Conservation (phyloP, 2,329 filamentous ascomycete species). For the Coleophoma cylindrospora region DNA sequence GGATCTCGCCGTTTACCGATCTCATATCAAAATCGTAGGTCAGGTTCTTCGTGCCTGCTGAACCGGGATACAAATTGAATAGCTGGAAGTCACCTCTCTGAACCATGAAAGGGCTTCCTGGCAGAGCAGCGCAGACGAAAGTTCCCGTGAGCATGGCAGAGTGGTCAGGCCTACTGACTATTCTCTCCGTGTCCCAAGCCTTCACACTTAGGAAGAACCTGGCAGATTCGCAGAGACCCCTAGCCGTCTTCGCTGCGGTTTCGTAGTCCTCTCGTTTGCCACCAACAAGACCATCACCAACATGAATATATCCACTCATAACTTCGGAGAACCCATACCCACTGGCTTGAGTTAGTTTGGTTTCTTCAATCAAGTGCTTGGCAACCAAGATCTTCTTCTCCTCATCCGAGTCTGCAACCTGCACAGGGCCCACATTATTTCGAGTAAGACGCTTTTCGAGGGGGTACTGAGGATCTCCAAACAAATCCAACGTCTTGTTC, state of each 20-base stretch:
- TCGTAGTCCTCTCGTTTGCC: conserved; percentile 48
- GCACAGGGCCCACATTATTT: conserved; percentile 22
- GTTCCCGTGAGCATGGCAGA: conserved; percentile 52
- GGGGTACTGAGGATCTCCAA: conserved; percentile 38
- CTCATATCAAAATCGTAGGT: conserved; percentile 59
- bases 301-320: conserved; percentile 57
- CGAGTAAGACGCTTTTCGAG: conserved; percentile 9
- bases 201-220: conserved; percentile 56
- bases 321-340: conserved; percentile 60
- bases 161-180: conserved; percentile 43
- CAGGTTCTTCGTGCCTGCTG: conserved; percentile 52
- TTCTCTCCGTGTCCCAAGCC: conserved; percentile 44
- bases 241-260: conserved; percentile 45
- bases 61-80: conserved; percentile 46
- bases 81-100: conserved; percentile 51
- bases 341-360: conserved; percentile 28
- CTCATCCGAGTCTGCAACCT: conserved; percentile 25
- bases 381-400: conserved; percentile 20
- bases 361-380: conserved; percentile 29
- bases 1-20: conserved; percentile 43
- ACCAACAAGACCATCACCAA: conserved; percentile 32
- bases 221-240: conserved; percentile 48
- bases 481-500: conserved; percentile 45
- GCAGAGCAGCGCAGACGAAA: conserved; percentile 49
- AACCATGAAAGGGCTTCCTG: conserved; percentile 56